Evolutionary conservation across 768 basidiomycete species (phyloP).

Genomic region (Rhodocollybia butyracea): DNA sequence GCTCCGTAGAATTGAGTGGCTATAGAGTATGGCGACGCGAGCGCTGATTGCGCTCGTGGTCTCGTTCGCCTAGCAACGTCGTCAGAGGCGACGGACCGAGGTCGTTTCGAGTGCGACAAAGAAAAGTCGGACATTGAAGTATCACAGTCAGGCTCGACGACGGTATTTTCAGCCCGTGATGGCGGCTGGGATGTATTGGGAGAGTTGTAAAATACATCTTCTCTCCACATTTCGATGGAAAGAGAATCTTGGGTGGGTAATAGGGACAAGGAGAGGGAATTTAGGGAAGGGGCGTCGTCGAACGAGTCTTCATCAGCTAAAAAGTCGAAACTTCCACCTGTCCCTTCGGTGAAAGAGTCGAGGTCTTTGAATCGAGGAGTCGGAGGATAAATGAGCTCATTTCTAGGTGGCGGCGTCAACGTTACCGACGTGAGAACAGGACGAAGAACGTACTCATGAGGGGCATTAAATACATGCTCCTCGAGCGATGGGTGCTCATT

Average conservation of each 20-base stretch:
- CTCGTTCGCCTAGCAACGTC: slow-evolving; percentile 25
- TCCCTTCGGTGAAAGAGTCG: slow-evolving; percentile 61
- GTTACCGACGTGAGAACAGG: neutral
- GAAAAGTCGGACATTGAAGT: neutral
- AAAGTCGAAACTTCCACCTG: slow-evolving; percentile 50
- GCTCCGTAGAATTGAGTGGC: neutral
- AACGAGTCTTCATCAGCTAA: slow-evolving; percentile 34
- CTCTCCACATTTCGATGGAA: slow-evolving; percentile 43
- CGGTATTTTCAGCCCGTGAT: neutral
- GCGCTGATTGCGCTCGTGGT: slow-evolving; percentile 8
- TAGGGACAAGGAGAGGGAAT: slow-evolving; percentile 26
- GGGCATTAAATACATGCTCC: slow-evolving; percentile 8
- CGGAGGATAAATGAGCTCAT: slow-evolving; percentile 24
- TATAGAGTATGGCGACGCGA: neutral
- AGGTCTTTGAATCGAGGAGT: slow-evolving; percentile 54
- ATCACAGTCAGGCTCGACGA: neutral
- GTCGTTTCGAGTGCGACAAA: slow-evolving; percentile 30
- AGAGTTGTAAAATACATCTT: slow-evolving; percentile 26
- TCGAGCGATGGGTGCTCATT: neutral
- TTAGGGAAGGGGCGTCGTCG: slow-evolving; percentile 30
- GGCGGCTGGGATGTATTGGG: neutral
- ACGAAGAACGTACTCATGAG: slow-evolving; percentile 9
- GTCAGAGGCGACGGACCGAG: slow-evolving; percentile 34
- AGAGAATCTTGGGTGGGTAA: slow-evolving; percentile 22
- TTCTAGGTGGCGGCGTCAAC: slow-evolving; percentile 16